Evolutionary conservation across 495 filamentous ascomycete genomes (phyloP).

Genomic region (Xylaria nigripes): DNA sequence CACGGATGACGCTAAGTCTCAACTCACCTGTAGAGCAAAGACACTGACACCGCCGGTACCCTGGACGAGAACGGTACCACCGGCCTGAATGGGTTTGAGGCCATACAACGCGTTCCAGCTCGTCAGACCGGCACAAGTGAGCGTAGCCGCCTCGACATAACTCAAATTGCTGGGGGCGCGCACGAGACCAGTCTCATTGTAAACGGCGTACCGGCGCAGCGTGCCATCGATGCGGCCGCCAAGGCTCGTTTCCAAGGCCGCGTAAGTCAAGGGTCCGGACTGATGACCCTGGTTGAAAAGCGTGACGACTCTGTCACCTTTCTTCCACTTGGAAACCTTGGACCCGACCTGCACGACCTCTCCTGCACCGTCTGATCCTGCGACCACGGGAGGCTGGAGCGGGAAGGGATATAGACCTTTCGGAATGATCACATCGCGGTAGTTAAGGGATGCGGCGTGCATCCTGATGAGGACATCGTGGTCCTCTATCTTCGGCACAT

Average conservation of each 20-base stretch:
- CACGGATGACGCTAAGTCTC: not conserved
- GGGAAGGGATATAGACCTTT: conserved; percentile 65
- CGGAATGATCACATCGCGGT: conserved; percentile 71
- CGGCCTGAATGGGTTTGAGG: conserved; percentile 54
- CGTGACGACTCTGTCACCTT: conserved; percentile 64
- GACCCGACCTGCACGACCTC: conserved; percentile 60
- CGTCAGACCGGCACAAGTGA: conserved; percentile 68
- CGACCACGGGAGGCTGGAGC: conserved; percentile 48
- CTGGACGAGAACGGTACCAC: conserved; percentile 65
- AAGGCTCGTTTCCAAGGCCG: conserved; percentile 46
- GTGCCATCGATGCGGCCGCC: conserved; percentile 66
- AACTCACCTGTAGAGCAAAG: conserved; percentile 60
- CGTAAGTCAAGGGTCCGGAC: conserved; percentile 45
- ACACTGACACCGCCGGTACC: conserved; percentile 78
- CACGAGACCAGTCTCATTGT: conserved; percentile 63
- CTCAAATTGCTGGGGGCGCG: conserved; percentile 53
- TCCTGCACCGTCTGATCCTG: conserved; percentile 72
- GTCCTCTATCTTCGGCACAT: conserved; percentile 56
- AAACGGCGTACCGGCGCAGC: conserved; percentile 62
- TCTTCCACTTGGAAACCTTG: conserved; percentile 57
- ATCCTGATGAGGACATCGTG: conserved; percentile 71
- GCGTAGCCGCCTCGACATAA: conserved; percentile 55
- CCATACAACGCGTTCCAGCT: conserved; percentile 81
- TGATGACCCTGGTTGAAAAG: conserved; percentile 75
- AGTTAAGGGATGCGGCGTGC: conserved; percentile 71